Percentiles rank a stretch among this genome's conserved stretches.
Evolutionary conservation across 2,329 filamentous ascomycete genomes (phyloP).

Genomic region (Tricladium varicosporioides): DNA sequence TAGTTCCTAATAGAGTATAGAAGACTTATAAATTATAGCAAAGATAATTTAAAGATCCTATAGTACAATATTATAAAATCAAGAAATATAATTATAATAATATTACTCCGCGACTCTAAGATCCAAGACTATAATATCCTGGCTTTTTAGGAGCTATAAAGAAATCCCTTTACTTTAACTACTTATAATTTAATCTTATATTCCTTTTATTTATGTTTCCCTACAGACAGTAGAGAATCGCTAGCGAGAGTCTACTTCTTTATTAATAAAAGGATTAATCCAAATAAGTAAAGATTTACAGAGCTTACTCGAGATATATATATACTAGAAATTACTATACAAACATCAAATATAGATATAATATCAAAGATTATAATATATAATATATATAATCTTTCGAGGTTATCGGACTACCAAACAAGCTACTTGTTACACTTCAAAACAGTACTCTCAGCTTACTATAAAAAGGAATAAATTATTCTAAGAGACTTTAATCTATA

Average conservation of each 20-base stretch:
- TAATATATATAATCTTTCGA: not conserved
- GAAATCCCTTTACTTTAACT: conserved; percentile 23
- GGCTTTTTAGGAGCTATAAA: conserved; percentile 26
- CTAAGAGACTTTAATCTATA: not conserved
- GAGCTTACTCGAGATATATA: not conserved
- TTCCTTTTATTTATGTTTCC: conserved; percentile 24
- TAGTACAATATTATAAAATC: conserved; percentile 5
- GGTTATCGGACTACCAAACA: not conserved
- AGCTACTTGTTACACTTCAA: not conserved
- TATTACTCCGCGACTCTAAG: conserved; percentile 23
- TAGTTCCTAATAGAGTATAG: conserved; percentile 8
- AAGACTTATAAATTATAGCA: conserved; percentile 6
- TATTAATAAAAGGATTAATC: conserved; percentile 28
- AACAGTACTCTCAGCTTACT: not conserved
- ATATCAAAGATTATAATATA: not conserved
- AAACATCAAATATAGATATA: not conserved
- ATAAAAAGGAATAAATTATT: not conserved
- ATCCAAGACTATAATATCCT: conserved; percentile 26
- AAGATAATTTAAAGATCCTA: not conserved
- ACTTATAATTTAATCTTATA: conserved; percentile 26
- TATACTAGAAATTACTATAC: not conserved
- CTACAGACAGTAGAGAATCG: conserved; percentile 6
- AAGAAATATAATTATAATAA: conserved; percentile 25
- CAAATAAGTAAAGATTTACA: conserved; percentile 7
- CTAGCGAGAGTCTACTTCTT: conserved; percentile 28